Percentiles rank a stretch among this genome's conserved stretches.
These are phyloP conservation scores for Rhodotorula sp. DNA, from an alignment of 1,284 basidiomycete genomes.

Conservation along the genomic window DNA sequence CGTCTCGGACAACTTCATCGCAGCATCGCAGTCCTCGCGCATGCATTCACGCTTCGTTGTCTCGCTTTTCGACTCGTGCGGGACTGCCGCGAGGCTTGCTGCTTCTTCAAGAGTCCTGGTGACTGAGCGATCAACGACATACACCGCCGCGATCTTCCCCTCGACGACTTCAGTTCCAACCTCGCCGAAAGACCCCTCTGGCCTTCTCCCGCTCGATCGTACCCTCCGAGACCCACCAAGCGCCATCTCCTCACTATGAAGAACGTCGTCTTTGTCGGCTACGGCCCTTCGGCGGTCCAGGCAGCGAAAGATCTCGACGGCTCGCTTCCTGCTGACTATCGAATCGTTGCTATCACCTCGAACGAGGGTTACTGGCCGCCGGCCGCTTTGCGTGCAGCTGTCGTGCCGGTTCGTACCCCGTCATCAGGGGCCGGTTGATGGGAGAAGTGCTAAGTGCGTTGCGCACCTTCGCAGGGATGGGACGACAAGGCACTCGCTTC, in stretches of 20 bases:
- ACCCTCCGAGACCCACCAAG: no score
- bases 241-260: slow-evolving; percentile 9
- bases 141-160: no score
- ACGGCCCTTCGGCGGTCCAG: slow-evolving; percentile 15
- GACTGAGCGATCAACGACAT: no score
- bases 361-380: slow-evolving; percentile 13
- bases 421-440: neutral
- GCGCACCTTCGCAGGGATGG: slow-evolving; percentile 1
- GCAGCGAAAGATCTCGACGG: slow-evolving; percentile 14
- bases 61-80: no score
- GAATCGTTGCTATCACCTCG: slow-evolving; percentile 20
- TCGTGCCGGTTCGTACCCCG: slow-evolving; percentile 8
- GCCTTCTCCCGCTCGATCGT: no score
- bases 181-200: no score
- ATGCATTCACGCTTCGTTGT: no score
- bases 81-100: neutral
- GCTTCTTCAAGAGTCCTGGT: no score
- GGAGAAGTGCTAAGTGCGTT: neutral
- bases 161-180: no score
- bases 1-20: no score
- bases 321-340: slow-evolving; percentile 10
- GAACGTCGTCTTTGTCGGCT: slow-evolving; percentile 35
- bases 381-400: slow-evolving; percentile 2
- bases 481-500: slow-evolving; percentile 37
- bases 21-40: no score